A percentile compares a stretch with the other conserved stretches of the same genome.
These are phyloP conservation scores for Penicillium sp. DNA, from an alignment of 2,329 filamentous ascomycete genomes.

Conservation along the genomic window DNA sequence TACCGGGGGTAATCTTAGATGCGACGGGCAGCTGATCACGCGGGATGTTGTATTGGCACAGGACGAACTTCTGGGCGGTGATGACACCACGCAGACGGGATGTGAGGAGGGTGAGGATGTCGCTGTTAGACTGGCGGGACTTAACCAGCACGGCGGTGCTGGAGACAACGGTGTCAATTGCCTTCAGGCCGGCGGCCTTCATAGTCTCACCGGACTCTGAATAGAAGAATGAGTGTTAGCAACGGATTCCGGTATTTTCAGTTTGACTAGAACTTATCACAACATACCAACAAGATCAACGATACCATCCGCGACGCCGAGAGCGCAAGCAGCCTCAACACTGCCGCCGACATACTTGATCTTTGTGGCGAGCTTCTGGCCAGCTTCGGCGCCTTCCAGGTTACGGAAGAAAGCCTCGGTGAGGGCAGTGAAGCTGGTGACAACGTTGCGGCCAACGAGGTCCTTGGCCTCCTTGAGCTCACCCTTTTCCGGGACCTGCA, in stretches of 20 bases:
- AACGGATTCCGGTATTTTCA: neutral
- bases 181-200: constrained; percentile 88
- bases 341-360: constrained; percentile 94
- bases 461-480: constrained; percentile 66
- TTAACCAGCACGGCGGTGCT: constrained; percentile 89
- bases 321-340: constrained; percentile 92
- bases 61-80: constrained; percentile 86
- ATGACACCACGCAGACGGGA: constrained; percentile 90
- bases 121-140: constrained; percentile 78
- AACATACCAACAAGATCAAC: constrained; percentile 90
- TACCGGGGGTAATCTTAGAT: constrained; percentile 81
- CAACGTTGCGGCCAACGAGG: constrained; percentile 86
- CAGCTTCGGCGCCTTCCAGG: constrained; percentile 57
- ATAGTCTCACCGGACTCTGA: constrained; percentile 96
- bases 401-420: constrained; percentile 78
- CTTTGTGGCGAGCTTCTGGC: constrained; percentile 64
- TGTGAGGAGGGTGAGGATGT: constrained; percentile 78
- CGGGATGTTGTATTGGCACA: constrained; percentile 94
- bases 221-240: neutral
- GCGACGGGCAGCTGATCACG: constrained; percentile 66
- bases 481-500: constrained; percentile 92
- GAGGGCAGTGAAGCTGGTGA: constrained; percentile 89
- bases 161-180: constrained; percentile 89
- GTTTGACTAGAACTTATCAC: neutral
- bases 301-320: constrained; percentile 94